Evolutionary conservation across 305 asterid species (phyloP).

Genomic region (Fraxinus nigra): DNA sequence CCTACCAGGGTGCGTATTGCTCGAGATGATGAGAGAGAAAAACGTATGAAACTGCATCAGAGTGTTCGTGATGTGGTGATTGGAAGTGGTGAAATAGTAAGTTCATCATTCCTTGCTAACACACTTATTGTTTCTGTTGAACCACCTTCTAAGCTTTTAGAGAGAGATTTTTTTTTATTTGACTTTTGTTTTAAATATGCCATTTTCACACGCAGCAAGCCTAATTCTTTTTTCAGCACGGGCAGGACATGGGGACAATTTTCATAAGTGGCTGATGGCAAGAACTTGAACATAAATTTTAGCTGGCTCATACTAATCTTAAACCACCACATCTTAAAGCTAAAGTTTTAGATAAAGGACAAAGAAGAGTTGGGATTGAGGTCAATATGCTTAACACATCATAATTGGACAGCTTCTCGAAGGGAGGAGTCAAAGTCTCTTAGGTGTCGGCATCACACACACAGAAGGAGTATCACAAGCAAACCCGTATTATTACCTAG

Average conservation of each 20-base stretch:
- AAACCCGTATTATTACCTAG: no score
- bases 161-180: not conserved
- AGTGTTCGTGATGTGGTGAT: conserved; percentile 91
- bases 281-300: not conserved
- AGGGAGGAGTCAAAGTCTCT: no score
- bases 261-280: not conserved
- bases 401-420: no score
- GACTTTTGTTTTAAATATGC: not conserved
- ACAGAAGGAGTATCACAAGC: no score
- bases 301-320: not conserved
- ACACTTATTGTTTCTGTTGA: not conserved
- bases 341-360: not conserved
- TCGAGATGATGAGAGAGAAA: conserved; percentile 61
- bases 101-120: conserved; percentile 26
- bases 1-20: conserved; percentile 52
- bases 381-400: no score
- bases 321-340: not conserved
- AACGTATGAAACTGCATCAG: conserved; percentile 76
- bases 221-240: not conserved
- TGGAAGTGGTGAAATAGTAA: conserved; percentile 96
- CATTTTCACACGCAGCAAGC: not conserved
- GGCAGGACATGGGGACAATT: not conserved
- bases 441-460: no score
- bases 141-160: not conserved
- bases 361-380: not conserved